Conservation (phyloP, 192 early-diverging fungal species). For the Umbelopsis ramanniana region DNA sequence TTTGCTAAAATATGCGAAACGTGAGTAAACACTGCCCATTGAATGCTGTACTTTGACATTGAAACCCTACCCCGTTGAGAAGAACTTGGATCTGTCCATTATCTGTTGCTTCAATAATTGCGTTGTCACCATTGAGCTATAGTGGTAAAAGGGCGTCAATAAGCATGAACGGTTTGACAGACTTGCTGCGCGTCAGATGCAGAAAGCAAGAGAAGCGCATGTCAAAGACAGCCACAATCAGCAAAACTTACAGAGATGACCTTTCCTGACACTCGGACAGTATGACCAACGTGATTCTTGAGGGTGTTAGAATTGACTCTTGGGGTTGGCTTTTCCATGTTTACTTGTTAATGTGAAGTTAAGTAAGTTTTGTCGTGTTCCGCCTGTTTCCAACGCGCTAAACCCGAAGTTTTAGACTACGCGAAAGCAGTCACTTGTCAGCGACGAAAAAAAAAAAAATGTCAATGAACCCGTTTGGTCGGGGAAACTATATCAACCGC, state of each 20-base stretch:
- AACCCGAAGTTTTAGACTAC: neutral
- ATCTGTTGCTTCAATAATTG: slow-evolving; percentile 38
- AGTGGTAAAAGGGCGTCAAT: neutral
- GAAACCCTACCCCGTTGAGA: slow-evolving; percentile 29
- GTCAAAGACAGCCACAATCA: neutral
- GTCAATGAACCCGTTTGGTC: neutral
- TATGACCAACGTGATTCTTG: slow-evolving; percentile 35
- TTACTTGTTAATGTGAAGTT: neutral
- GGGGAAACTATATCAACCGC: neutral
- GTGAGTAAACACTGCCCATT: neutral
- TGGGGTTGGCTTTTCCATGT: slow-evolving; percentile 41
- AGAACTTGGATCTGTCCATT: slow-evolving; percentile 40
- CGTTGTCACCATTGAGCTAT: slow-evolving; percentile 34
- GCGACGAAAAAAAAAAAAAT: neutral
- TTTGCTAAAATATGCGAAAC: slow-evolving; percentile 22
- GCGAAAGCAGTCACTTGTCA: neutral
- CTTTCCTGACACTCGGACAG: slow-evolving; percentile 35
- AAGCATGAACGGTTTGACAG: neutral
- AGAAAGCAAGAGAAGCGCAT: too few relatives aligned
- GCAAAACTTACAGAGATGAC: slow-evolving; percentile 32
- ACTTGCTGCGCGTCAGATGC: neutral
- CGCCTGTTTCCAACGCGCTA: neutral
- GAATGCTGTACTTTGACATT: neutral
- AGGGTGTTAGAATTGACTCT: slow-evolving; percentile 36
- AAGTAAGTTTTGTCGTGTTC: neutral